Evolutionary conservation across 176 grass and related monocot genomes (phyloP).

Genomic region (Cymbopogon citratus): DNA sequence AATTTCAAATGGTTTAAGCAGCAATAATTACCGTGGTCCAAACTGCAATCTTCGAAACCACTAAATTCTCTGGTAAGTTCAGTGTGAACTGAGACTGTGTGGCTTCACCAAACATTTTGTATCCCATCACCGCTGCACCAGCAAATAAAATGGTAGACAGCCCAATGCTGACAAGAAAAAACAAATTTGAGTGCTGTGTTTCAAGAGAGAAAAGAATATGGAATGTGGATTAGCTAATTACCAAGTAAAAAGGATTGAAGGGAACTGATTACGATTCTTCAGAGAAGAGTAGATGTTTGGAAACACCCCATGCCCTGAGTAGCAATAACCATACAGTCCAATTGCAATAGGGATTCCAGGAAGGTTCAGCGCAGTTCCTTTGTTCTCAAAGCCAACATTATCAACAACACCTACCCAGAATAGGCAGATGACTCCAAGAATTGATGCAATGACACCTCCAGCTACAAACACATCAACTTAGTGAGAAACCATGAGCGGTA

Average conservation of each 20-base stretch:
- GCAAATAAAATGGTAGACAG: constrained; percentile 68
- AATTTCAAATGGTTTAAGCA: not conserved
- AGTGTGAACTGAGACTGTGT: constrained; percentile 84
- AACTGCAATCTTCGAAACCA: constrained; percentile 73
- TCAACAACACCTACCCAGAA: constrained; percentile 85
- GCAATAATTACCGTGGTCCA: constrained; percentile 75
- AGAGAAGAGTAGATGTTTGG: constrained; percentile 96
- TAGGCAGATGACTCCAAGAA: constrained; percentile 65
- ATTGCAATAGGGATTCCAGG: constrained; percentile 81
- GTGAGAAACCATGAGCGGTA: not conserved
- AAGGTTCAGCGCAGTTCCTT: constrained; percentile 56
- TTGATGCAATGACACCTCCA: constrained; percentile 87
- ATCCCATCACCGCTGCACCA: constrained; percentile 55
- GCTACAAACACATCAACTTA: constrained; percentile 36
- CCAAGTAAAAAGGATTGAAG: constrained; percentile 66
- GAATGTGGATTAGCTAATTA: constrained; percentile 23
- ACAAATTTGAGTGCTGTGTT: not conserved
- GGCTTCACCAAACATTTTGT: constrained; percentile 87
- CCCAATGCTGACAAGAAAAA: constrained; percentile 51
- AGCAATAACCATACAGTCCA: constrained; percentile 87
- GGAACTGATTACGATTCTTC: constrained; percentile 71
- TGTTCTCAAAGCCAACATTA: constrained; percentile 69
- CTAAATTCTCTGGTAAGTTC: constrained; percentile 77
- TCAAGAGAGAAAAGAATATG: not conserved
- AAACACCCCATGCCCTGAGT: constrained; percentile 90